Evolutionary conservation across 129 eudicot species (phyloP), one percentile per base, ranked within the genome.

Genomic region (Pittosporum tobira): DNA sequence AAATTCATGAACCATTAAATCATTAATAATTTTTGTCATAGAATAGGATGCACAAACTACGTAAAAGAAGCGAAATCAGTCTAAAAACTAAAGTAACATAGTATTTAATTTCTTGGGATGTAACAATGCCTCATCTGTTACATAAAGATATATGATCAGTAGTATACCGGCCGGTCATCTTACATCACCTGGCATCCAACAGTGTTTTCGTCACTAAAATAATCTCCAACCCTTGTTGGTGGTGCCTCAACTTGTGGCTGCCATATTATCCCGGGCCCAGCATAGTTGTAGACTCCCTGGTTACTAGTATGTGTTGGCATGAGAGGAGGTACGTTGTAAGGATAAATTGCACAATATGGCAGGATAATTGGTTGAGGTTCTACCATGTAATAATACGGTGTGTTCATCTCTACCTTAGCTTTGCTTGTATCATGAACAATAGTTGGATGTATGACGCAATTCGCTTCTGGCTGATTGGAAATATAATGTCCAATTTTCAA

Each of bases 121-220:
- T n/a, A n/a, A n/a, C n/a, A 5, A 14, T 19, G 27, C 0, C n/a
- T 22, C 25, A 30, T 56, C 18, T 56, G 18, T 27, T 54, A 54
- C 11, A 54, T 16, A 29, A 16, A 9, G 59, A 29, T 16, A 23
- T 29, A 54, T 54, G 34, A 54, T 54, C 29, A 54, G 59, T 29
- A n/a, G 51, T 11, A 50, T 24, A 40, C 50, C 24, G 50, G 50
- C 50, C 24, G 50, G 50, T 59, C 48, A 24, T 59, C 56, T 62
- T 48, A 62, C 67, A 62, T 62, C n/a, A 62, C 53, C 36, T 47
- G 50, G 56, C 67, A 62, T 62, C 67, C 67, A 46, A 30, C 56
- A 19, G 67, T 62, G 29, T 62, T 62, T 21, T 62, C 67, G 8
- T 62, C 67, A 30, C 53, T 62, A 45, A 62, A 62, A 48, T 62